These are phyloP conservation scores for Posidonia oceanica DNA, from an alignment of 116 monocot genomes.

Conservation along the genomic window DNA sequence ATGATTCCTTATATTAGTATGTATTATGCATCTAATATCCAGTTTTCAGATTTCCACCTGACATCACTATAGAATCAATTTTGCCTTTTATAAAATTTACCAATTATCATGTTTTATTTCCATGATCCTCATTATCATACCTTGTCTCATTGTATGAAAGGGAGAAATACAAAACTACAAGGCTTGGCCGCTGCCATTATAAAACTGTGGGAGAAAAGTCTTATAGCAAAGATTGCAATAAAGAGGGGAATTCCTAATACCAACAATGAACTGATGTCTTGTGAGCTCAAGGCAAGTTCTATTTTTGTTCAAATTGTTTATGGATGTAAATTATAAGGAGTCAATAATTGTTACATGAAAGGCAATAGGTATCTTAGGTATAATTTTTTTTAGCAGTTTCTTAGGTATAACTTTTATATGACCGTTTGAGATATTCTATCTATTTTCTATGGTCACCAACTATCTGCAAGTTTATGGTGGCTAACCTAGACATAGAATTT, in stretches of 20 bases:
- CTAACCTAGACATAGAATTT: too few relatives aligned
- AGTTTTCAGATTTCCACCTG: background rate
- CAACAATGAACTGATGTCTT: conserved; percentile 47
- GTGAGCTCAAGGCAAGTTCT: conserved; percentile 68
- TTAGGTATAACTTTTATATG: too few relatives aligned
- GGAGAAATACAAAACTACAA: conserved; percentile 72
- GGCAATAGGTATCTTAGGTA: too few relatives aligned
- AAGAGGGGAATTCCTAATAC: conserved; percentile 75
- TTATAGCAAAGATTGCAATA: conserved; percentile 86
- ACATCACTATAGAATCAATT: background rate
- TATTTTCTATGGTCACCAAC: too few relatives aligned
- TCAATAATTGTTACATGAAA: too few relatives aligned
- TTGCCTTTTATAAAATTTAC: background rate
- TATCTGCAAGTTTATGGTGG: background rate
- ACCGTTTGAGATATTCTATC: too few relatives aligned
- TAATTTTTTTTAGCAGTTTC: too few relatives aligned
- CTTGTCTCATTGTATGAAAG: conserved; percentile 30
- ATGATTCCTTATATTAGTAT: too few relatives aligned
- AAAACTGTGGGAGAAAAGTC: conserved; percentile 89
- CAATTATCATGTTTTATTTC: conserved; percentile 7
- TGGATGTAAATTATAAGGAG: background rate
- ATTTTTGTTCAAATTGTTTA: background rate
- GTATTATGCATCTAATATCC: background rate
- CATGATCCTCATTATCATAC: conserved; percentile 9
- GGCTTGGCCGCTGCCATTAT: conserved; percentile 85